Base-by-base conservation (phyloP, 768 basidiomycete genomes). In the Cubamyces lactineus region DNA sequence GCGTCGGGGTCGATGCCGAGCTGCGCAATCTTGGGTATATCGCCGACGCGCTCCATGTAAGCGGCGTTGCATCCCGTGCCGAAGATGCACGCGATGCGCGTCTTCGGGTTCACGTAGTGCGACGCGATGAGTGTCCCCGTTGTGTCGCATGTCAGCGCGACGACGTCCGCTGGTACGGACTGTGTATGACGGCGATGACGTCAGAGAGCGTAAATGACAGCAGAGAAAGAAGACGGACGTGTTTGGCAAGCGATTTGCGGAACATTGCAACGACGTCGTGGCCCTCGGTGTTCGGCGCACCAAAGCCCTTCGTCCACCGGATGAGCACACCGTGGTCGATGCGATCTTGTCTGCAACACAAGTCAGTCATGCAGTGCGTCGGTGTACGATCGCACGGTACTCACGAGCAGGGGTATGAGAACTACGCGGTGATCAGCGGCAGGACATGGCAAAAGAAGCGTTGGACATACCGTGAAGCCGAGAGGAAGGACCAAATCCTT, bases 261-360 rank as follows among this genome's bases (percentile, higher is more conserved):
- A 99, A 96, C 93, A 99, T 96, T 41, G 81, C 91, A 4, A 93
- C 96, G 13, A 96, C 94, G 69, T 99, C 93, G 57, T 84, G 79
- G 17, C 96, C 96, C 75, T 98, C 97, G 17, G 93, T 94, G 71
- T 96, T 94, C 5, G 84, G 73, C 0, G 91, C 91, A 34, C 94
- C 94, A 69, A 98, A 98, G 65, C 97, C 97, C 76, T 99, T 99
- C n/a, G 97, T 99, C 97, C 97, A 99, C 17, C 96, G 89, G 69
- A 98, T 94, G 40, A 98, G 87, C 62, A 85, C 84, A 23, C 94
- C 96, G 64, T 98, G 94, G 74, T 98, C 94, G 65, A 99, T 98
- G 56, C 85, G 83, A 41, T 88, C 84, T 82, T 98, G 97, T n/a
- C 92, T 96, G 73, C 12, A 66, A 2, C 50, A 4, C 13, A 34